Percentiles rank a stretch among this genome's conserved stretches.
These are phyloP conservation scores for Prunus mira DNA, from an alignment of 306 rosid genomes.

Conservation along the genomic window DNA sequence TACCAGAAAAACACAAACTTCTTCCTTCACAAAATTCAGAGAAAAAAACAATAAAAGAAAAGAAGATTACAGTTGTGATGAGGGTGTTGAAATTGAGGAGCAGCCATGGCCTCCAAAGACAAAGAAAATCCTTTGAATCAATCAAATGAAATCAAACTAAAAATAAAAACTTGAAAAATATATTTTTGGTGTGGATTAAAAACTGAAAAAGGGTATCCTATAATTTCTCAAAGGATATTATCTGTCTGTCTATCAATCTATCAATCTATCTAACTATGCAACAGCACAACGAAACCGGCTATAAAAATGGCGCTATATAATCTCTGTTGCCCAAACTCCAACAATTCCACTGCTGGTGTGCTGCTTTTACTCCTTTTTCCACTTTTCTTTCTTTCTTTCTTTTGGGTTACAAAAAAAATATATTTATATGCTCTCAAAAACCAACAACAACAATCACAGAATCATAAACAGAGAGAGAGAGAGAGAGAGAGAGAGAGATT, in stretches of 20 bases:
- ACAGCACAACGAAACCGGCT: slow-evolving; percentile 17
- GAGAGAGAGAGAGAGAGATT: not conserved
- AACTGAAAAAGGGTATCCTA: not conserved
- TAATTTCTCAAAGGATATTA: not conserved
- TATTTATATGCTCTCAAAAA: not conserved
- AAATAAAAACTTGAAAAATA: slow-evolving; percentile 5
- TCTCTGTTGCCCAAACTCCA: not conserved
- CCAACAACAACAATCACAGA: slow-evolving; percentile 12
- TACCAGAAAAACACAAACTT: not conserved
- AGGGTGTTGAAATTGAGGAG: slow-evolving; percentile 15
- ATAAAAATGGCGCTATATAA: slow-evolving; percentile 8
- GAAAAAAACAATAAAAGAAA: not conserved
- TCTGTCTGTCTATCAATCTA: slow-evolving; percentile 6
- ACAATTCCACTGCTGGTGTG: not conserved
- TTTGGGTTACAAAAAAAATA: not conserved
- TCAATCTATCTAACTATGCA: not conserved
- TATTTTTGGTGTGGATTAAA: slow-evolving; percentile 9
- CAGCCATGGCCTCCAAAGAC: slow-evolving; percentile 11
- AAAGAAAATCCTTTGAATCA: slow-evolving; percentile 12
- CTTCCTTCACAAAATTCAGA: not conserved
- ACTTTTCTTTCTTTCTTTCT: not conserved
- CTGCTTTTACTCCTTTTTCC: not conserved
- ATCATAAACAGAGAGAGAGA: not conserved
- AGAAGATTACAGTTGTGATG: not conserved
- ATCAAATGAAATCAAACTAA: slow-evolving; percentile 9